A percentile compares a stretch with the other conserved stretches of the same genome.
These are phyloP conservation scores for Tuber indicum DNA, from an alignment of 495 filamentous ascomycete genomes.

Conservation along the genomic window DNA sequence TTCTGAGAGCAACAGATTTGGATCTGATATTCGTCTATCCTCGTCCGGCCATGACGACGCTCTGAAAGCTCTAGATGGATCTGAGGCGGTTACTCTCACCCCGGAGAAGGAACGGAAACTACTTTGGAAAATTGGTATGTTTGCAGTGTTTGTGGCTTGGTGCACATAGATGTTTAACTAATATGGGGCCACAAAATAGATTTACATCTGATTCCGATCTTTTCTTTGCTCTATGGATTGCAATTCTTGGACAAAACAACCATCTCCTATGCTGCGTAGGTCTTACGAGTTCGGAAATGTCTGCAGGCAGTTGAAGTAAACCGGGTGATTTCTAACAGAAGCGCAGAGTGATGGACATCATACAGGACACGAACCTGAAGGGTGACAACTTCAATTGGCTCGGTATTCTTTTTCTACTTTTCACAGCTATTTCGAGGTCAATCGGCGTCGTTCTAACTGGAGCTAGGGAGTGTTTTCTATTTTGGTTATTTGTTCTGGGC, in stretches of 20 bases:
- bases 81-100: neutral
- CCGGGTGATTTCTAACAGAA: neutral
- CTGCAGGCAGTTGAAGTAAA: neutral
- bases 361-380: neutral
- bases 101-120: neutral
- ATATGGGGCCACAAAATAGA: neutral
- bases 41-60: neutral
- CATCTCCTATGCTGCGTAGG: neutral
- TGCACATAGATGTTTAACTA: neutral
- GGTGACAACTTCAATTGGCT: slow-evolving; percentile 2
- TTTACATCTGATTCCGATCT: neutral
- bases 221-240: slow-evolving; percentile 1
- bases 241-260: slow-evolving; percentile 2
- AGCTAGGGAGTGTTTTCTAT: slow-evolving; percentile 1
- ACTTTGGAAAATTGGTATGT: neutral
- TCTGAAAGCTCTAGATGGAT: neutral
- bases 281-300: neutral
- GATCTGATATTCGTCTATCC: neutral
- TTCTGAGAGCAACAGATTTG: neutral
- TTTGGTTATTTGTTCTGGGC: neutral
- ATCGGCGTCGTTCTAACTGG: neutral
- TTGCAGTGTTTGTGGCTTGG: neutral
- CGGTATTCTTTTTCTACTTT: neutral
- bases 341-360: neutral
- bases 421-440: neutral